Conservation (phyloP, 495 filamentous ascomycete species). For the Terfezia claveryi region DNA sequence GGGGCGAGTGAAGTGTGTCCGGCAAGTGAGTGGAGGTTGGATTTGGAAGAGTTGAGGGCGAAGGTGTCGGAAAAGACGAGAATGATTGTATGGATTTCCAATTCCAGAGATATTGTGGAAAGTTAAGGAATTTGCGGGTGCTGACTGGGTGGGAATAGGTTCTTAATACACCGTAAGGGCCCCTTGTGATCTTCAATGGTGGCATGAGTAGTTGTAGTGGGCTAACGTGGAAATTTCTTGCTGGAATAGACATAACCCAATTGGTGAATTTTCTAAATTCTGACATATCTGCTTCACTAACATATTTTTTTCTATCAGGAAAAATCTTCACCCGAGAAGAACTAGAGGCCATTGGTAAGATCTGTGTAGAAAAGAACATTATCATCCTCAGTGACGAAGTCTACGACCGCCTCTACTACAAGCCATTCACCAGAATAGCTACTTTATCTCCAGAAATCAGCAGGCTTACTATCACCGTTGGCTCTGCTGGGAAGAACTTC, state of each 20-base stretch:
- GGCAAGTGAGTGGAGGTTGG: conserved; percentile 68
- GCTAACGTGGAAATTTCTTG: conserved; percentile 5
- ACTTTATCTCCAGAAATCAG: conserved; percentile 75
- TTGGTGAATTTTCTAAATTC: conserved; percentile 23
- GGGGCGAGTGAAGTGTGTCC: conserved; percentile 59
- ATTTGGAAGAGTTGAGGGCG: conserved; percentile 61
- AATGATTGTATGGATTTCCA: conserved; percentile 77
- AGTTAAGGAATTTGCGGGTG: too few relatives aligned
- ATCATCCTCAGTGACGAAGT: conserved; percentile 92
- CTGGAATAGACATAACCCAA: conserved; percentile 50
- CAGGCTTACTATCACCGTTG: conserved; percentile 72
- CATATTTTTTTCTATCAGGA: conserved; percentile 14
- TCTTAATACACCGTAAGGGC: conserved; percentile 25
- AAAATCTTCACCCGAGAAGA: conserved; percentile 78
- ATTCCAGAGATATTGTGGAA: conserved; percentile 5
- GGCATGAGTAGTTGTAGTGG: background rate
- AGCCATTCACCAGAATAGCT: conserved; percentile 77
- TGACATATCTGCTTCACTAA: too few relatives aligned
- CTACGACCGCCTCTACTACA: conserved; percentile 88
- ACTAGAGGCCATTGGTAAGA: conserved; percentile 60
- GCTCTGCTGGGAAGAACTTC: conserved; percentile 92
- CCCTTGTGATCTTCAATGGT: background rate
- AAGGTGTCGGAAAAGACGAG: conserved; percentile 71
- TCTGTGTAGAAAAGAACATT: conserved; percentile 85
- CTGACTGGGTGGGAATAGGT: conserved; percentile 13